phyloP scores from a whole-genome alignment of 805 yeast species.

The Geotrichum ghanense region DNA sequence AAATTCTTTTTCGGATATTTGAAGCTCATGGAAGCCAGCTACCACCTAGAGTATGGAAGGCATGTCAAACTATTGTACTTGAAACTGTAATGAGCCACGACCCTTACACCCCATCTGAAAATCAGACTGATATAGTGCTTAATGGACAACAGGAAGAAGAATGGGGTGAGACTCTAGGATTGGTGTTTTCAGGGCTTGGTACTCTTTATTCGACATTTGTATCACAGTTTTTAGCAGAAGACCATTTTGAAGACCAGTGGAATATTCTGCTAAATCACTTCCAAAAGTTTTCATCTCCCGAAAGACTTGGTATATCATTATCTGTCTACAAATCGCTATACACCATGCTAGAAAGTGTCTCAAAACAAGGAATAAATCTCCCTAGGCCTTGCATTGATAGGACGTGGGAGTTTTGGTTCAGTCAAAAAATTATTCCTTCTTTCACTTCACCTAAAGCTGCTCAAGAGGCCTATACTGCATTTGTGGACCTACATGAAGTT shows the following conservation, averaged over 20 bases:
- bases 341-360: slow-evolving; percentile 32
- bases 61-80: slow-evolving; percentile 55
- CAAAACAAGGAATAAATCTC: slow-evolving; percentile 2
- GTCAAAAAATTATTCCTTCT: slow-evolving; percentile 28
- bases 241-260: slow-evolving; percentile 39
- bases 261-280: slow-evolving; percentile 40
- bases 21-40: slow-evolving; percentile 55
- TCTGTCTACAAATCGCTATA: slow-evolving; percentile 44
- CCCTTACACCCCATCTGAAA: slow-evolving; percentile 12
- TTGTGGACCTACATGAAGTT: slow-evolving; percentile 41
- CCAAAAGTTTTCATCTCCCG: slow-evolving; percentile 28
- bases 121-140: slow-evolving; percentile 12
- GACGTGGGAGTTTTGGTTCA: slow-evolving; percentile 30
- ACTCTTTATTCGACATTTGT: slow-evolving; percentile 48
- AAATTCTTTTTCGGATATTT: slow-evolving; percentile 74
- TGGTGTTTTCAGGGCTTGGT: slow-evolving; percentile 56
- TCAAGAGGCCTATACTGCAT: slow-evolving; percentile 46
- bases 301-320: slow-evolving; percentile 42
- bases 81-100: slow-evolving; percentile 24
- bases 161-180: slow-evolving; percentile 50
- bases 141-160: slow-evolving; percentile 25
- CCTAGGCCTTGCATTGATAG: slow-evolving; percentile 10
- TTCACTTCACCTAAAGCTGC: slow-evolving; percentile 29
- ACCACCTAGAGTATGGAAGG: slow-evolving; percentile 46
- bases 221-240: slow-evolving; percentile 22